phyloP scores from a whole-genome alignment of 73 alveolate species.

The Tetrahymena malaccensis region DNA sequence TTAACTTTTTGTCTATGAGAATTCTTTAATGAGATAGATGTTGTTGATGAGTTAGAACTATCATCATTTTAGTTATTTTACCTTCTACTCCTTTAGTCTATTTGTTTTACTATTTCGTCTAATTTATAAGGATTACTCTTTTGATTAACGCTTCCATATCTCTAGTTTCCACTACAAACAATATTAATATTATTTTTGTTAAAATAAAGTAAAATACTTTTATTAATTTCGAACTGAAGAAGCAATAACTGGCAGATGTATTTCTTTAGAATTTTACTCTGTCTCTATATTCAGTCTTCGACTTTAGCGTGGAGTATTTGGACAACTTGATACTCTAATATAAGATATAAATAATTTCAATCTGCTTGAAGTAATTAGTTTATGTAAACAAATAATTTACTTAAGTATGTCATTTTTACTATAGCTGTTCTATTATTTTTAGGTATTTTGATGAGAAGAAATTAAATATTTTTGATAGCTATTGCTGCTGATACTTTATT shows the following conservation, averaged over 20 bases:
- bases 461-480: background rate
- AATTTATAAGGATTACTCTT: background rate
- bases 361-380: background rate
- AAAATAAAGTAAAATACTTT: background rate
- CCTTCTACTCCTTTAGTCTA: background rate
- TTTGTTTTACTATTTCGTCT: background rate
- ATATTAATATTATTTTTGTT: background rate
- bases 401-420: background rate
- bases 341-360: no score
- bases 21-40: background rate
- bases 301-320: background rate
- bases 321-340: background rate
- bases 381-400: background rate
- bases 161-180: background rate
- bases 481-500: background rate
- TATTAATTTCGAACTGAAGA: background rate
- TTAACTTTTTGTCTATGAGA: background rate
- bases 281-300: background rate
- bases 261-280: background rate
- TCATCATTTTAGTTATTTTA: background rate
- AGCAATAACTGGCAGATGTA: background rate
- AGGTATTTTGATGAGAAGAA: background rate
- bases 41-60: background rate
- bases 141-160: background rate
- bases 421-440: background rate